Evolutionary conservation across 1,139 yeast species (phyloP), one percentile per base, ranked within the genome.

Genomic region (Pichia sp.): DNA sequence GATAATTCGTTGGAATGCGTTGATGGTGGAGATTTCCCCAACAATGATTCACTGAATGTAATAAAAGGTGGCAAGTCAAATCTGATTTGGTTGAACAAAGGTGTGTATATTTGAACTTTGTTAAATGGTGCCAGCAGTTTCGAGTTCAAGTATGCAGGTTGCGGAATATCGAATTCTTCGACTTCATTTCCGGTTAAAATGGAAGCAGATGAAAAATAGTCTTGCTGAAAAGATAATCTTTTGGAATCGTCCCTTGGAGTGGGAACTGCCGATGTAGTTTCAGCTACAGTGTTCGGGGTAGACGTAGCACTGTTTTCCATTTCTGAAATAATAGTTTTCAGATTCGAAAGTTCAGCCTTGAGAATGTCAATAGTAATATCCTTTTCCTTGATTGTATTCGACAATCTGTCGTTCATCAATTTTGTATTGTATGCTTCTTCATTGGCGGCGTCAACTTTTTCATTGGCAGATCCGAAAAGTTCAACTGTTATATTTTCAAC

Each of bases 401-500:
- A 66, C 41, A 90, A 65, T 55, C 77, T 80, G 43, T 71, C 66
- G 55, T 79, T 81, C 40, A 62, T 55, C 36, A 58, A 52, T 44
- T 62, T 64, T 48, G 59, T 56, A 28, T 61, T 64, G 29, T 66
- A 64, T 5, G 66, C 65, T 44, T 64, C 68, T 9, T 62, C 56
- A 47, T 81, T 75, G 1, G 92, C 94, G 52, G 76, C 75, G 48
- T 79, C 76, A 11, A 85, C 95, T 85, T 83, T 84, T 42, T 73
- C 72, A 58, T 85, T 85, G 27, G 95, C 95, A 58, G 85, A 46
- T 55, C 77, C 81, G 60, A 85, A 85, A 38, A 85, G 64, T 2
- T 87, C 77, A 2, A 81, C 86, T 1, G 87, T 76, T 44, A 86
- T 67, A 39, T 85, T 95, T 59, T 84, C 92, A 31, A 85, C 83